Conservation (phyloP, 2,329 filamentous ascomycete genomes). For the Aureobasidium sp. region DNA sequence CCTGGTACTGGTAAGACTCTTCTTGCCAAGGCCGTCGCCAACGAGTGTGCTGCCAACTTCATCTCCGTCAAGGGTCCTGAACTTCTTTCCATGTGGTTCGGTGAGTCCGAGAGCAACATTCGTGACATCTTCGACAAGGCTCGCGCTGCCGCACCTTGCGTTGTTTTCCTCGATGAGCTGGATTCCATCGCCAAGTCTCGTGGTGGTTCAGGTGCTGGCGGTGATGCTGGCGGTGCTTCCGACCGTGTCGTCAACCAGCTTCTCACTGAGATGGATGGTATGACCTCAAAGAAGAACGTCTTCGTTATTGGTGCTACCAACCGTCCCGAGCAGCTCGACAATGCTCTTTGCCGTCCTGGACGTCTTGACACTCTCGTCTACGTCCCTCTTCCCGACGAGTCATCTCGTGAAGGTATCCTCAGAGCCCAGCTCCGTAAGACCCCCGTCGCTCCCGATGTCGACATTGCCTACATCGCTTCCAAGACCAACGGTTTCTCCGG, state of each 20-base stretch:
- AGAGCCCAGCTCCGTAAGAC: conserved; percentile 98
- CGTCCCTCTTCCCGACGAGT: conserved; percentile 89
- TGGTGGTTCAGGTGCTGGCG: conserved; percentile 90
- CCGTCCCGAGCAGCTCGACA: conserved; percentile 95
- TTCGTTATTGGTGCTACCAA: conserved; percentile 99
- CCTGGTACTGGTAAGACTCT: conserved; percentile 99
- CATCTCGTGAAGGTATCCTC: conserved; percentile 80
- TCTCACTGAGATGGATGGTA: conserved; percentile 97
- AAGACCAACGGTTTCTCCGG: conserved; percentile 99
- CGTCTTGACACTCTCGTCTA: conserved; percentile 99
- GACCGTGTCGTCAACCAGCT: conserved; percentile 99
- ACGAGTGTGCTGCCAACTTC: conserved; percentile 99
- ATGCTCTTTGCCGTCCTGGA: conserved; percentile 92
- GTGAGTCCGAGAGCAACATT: conserved; percentile 99
- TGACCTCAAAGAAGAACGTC: conserved; percentile 99
- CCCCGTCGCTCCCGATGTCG: conserved; percentile 76
- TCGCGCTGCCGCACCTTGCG: conserved; percentile 91
- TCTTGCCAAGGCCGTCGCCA: conserved; percentile 98
- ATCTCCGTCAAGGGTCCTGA: conserved; percentile 99
- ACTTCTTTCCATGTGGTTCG: conserved; percentile 99
- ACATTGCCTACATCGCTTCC: conserved; percentile 83
- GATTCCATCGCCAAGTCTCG: conserved; percentile 99
- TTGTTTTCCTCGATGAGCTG: conserved; percentile 97
- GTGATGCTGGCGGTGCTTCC: conserved; percentile 94
- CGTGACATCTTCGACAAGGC: conserved; percentile 99